phyloP scores from a whole-genome alignment of 768 basidiomycete species.

The Crucibulum laeve region DNA sequence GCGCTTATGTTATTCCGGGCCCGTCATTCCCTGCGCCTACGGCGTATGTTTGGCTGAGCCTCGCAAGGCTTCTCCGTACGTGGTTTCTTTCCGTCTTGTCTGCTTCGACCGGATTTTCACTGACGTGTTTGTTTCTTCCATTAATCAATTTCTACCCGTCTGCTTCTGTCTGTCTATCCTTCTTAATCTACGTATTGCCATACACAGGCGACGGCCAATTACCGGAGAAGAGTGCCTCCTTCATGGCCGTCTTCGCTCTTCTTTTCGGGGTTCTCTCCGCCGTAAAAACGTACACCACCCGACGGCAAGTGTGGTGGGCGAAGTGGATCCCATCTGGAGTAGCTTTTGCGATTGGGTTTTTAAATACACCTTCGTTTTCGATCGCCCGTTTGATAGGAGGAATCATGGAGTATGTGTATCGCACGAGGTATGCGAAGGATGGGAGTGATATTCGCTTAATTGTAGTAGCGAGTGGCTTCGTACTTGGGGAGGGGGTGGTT shows the following conservation, averaged over 20 bases:
- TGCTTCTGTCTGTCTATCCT: no score
- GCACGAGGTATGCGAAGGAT: constrained; percentile 45
- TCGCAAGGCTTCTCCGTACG: constrained; percentile 74
- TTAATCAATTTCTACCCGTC: no score
- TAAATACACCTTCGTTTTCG: constrained; percentile 94
- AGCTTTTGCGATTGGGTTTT: constrained; percentile 92
- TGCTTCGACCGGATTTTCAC: no score
- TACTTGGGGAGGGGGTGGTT: constrained; percentile 89
- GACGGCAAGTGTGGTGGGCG: constrained; percentile 46
- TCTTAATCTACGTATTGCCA: constrained; percentile 17
- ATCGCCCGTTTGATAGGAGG: constrained; percentile 90
- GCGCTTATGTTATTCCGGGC: constrained; percentile 85
- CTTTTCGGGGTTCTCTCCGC: constrained; percentile 67
- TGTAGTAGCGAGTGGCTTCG: constrained; percentile 91
- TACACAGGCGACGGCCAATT: constrained; percentile 73
- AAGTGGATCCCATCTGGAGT: constrained; percentile 89
- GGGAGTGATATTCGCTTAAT: constrained; percentile 69
- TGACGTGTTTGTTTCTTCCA: no score
- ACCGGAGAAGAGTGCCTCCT: constrained; percentile 66
- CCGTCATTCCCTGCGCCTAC: constrained; percentile 96
- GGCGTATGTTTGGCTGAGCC: constrained; percentile 87
- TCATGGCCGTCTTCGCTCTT: constrained; percentile 77
- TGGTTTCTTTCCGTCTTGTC: constrained; percentile 7
- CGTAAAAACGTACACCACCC: constrained; percentile 57
- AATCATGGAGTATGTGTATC: constrained; percentile 69